Evolutionary conservation across 148 eudicot species (phyloP), one percentile per base, ranked within the genome.

Genomic region (Simmondsia chinensis): DNA sequence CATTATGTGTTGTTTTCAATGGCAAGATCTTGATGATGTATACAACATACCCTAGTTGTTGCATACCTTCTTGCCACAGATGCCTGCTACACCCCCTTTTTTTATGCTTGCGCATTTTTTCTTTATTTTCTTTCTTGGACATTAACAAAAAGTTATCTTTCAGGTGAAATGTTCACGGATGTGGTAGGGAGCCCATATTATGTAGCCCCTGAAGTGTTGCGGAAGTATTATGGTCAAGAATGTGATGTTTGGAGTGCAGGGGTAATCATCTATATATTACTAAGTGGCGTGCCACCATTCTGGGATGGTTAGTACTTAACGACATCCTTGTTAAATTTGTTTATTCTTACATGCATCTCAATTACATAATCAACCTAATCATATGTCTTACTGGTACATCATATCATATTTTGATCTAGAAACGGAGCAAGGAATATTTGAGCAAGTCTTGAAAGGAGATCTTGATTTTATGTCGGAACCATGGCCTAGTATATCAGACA

Each of bases 111-210:
- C 3, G 3, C 7, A 34, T 22, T 19, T 22, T 25, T 27, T 7
- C 20, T 19, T 12, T 13, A 40, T 9, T 20, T 39, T 39, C 16
- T 6, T 13, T 36, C 9, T 21, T 7, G 21, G 2, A 18, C 11
- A 1, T 36, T 37, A 16, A 57, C 16, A 1, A 8, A 17, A 13
- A 24, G 12, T 30, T 12, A 13, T 47, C 31, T 2, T 56, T 43
- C 47, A 64, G 69, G 69, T 30, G 69, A 64, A 57, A 50, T 63
- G 25, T 71, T 71, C 40, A 56, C 68, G 10, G 76, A 71, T 61
- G 76, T 71, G 14, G 76, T 71, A n/a, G 76, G 76, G 43, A 71
- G 76, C 52, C 76, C 76, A 26, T 71, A 71, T 46, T 71, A 71
- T 17, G 76, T 71, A 12, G 76, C 76, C 9, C 76, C 76, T n/a